Evolutionary conservation across 495 filamentous ascomycete species (phyloP), one percentile per base, ranked within the genome.

Genomic region (Annulohypoxylon nitens): DNA sequence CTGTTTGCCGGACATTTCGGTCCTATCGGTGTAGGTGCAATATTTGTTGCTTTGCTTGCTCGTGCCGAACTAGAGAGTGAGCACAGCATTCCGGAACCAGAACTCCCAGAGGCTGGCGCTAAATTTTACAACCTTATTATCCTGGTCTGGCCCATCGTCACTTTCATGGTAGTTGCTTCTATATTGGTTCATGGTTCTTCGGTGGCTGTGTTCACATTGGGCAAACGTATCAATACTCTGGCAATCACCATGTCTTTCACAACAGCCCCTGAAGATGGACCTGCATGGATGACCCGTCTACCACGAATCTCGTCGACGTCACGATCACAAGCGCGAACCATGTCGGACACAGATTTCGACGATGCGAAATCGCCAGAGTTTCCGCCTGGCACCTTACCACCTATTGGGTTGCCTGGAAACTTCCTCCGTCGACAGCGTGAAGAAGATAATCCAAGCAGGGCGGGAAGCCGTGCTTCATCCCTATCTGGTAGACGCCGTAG

Each of bases 1-100:
- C 86, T 98, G 12, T 99, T 99, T 79, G 97, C 97, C 30, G 97
- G 97, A 8, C 97, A 99, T 80, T 99, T 99, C 78, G 97, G 97
- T 14, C 97, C 97, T 23, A 98, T 99, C 70, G 97, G 97, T 61
- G 96, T 99, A 60, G 97, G 97, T 72, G 97, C 95, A 69, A 93
- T 99, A 67, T 99, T 98, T 67, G 93, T 97, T 61, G 93, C 93
- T 20, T 97, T 99, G 61, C 81, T 99, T 62, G 93, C 96, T 12
- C 86, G 95, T 64, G 94, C 94, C 2, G 97, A 98, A 78, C 75
- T 99, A 41, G 94, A 98, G 78, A 87, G 84, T 1, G 86, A 90
- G 41, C 81, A 79, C 20, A 92, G 93, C 0, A 90, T 93, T 26
- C 97, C 97, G 0, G 81, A 92, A 6, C 80, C 85, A 7, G 82